Base-by-base conservation (phyloP, 805 yeast genomes). In the Phaffomyces antillensis region DNA sequence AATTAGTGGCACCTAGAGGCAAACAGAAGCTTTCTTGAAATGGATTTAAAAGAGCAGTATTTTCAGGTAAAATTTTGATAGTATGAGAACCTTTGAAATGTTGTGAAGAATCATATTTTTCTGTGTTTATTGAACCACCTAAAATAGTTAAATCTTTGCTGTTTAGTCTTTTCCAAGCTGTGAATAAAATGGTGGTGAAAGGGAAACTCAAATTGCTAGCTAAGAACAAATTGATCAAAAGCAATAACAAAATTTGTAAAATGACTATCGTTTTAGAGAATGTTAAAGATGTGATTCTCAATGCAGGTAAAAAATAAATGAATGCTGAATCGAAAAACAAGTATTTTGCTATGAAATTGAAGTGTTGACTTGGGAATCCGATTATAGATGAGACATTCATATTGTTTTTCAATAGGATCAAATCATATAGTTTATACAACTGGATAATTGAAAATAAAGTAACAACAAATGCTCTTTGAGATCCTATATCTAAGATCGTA, bases 1-100 rank as follows among this genome's bases (percentile, higher is more conserved):
- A 56, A 48, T 56, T 47, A 16, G 53, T 47, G 17, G 61, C 46
- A 41, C 66, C 60, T 42, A 53, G 43, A 16, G 76, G 75, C 37
- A 84, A 52, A 65, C 99, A 93, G 48, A 74, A 75, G 5, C 77
- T 70, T 26, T 76, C 79, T 41, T 72, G 76, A 53, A 79, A 76
- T 3, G 96, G 96, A 51, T 90, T 88, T 54, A 93, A 66, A 55
- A 73, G 70, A 5, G 95, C 96, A 0, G 95, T 83, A 37, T 95
- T 84, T 63, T 91, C 97, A 0, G 99, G 98, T 32, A 93, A 68
- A 49, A 86, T 85, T 57, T 90, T 85, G 49, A 93, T 83, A 1
- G 90, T 85, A 57, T 86, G 86, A 37, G 79, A 80, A 37, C 99
- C 99, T 56, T 78, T 83, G 61, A 90, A 84, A 61, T 89, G 95